A percentile compares a stretch with the other conserved stretches of the same genome.
Conservation (phyloP, 23 red algal species). For the Gracilaria domingensis region DNA sequence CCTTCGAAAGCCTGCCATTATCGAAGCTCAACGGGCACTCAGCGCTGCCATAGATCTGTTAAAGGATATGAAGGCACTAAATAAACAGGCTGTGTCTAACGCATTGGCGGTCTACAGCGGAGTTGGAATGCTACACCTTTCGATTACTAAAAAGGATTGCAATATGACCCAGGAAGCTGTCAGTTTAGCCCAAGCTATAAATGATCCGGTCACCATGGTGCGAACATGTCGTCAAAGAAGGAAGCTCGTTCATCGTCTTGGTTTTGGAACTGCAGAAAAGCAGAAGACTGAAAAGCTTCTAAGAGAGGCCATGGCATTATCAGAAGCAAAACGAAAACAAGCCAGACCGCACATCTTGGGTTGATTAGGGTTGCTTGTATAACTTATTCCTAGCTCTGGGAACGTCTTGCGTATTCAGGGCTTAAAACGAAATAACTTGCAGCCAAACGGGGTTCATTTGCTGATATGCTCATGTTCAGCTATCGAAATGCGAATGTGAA, state of each 20-base stretch:
- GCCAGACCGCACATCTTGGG: background rate
- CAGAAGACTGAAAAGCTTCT: background rate
- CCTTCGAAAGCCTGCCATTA: constrained; percentile 46
- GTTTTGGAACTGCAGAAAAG: constrained; percentile 7
- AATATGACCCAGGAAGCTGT: constrained; percentile 44
- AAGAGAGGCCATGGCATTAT: constrained; percentile 24
- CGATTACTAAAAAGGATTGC: constrained; percentile 3
- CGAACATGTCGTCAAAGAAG: constrained; percentile 50
- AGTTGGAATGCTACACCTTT: constrained; percentile 19
- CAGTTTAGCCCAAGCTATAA: constrained; percentile 14
- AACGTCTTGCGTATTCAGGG: background rate
- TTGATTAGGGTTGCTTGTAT: background rate
- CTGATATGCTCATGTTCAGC: background rate
- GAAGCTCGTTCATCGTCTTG: constrained; percentile 43
- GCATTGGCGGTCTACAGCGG: constrained; percentile 45
- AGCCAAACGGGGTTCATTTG: background rate
- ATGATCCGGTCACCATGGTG: constrained; percentile 48
- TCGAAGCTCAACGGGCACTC: constrained; percentile 45
- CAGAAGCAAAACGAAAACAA: constrained; percentile 8
- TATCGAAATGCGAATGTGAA: no score
- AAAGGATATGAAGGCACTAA: background rate
- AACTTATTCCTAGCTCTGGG: background rate
- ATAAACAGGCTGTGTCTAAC: constrained; percentile 58
- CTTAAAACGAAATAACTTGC: background rate
- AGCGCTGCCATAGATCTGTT: constrained; percentile 19